A percentile compares a stretch with the other conserved stretches of the same genome.
Evolutionary conservation across 2,329 filamentous ascomycete genomes (phyloP).

Genomic region (Neospermospora avenae): DNA sequence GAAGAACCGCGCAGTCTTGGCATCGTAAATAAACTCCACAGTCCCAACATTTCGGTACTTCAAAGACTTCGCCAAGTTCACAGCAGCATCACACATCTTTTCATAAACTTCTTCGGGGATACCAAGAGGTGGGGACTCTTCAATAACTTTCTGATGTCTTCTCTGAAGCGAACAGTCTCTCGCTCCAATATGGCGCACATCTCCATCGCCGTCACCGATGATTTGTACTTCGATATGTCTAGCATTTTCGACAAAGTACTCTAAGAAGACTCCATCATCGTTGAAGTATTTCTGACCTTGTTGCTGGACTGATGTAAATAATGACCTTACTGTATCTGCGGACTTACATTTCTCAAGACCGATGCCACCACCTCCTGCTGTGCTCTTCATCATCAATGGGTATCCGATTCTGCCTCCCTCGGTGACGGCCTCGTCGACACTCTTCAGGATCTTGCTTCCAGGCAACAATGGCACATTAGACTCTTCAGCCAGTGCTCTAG

Average conservation of each 20-base stretch:
- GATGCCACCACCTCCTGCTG: conserved; percentile 61
- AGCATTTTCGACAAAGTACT: conserved; percentile 42
- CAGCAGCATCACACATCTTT: conserved; percentile 4
- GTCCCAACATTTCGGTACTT: conserved; percentile 8
- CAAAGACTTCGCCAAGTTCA: background rate
- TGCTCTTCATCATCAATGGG: conserved; percentile 54
- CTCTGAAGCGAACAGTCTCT: conserved; percentile 49
- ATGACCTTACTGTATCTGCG: conserved; percentile 42
- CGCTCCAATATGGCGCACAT: conserved; percentile 40
- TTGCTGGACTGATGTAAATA: conserved; percentile 40
- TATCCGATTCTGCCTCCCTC: conserved; percentile 35
- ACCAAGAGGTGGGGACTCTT: conserved; percentile 40
- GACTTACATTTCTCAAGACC: conserved; percentile 42
- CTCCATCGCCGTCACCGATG: conserved; percentile 42
- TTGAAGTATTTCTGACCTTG: conserved; percentile 9
- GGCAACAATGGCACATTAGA: conserved; percentile 1
- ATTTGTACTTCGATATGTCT: conserved; percentile 49
- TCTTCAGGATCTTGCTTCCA: conserved; percentile 2
- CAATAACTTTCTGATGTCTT: conserved; percentile 48
- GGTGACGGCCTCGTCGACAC: background rate
- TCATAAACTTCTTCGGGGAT: background rate
- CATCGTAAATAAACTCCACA: conserved; percentile 12
- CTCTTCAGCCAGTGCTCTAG: conserved; percentile 3
- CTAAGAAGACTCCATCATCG: conserved; percentile 37
- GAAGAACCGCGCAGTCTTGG: background rate